Base-by-base conservation (phyloP, 495 filamentous ascomycete species). In the Xanthoparmelia taractica region DNA sequence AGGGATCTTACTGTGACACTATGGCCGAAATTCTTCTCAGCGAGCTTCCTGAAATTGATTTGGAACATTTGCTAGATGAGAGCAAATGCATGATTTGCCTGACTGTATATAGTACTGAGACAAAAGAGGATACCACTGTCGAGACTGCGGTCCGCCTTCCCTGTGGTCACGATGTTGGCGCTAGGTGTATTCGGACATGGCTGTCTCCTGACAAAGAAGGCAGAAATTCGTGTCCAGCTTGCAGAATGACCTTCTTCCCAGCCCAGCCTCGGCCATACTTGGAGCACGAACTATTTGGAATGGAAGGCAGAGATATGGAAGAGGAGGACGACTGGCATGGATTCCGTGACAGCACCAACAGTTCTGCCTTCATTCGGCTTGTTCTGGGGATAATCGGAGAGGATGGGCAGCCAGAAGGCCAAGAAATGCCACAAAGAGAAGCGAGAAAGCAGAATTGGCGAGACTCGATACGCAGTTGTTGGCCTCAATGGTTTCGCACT, bases 41-140 rank as follows among this genome's bases (percentile, higher is more conserved):
- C 25, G 17, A 5, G 10, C 45, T 60, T 15, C 59, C 43, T 1
- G 17, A 40, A 34, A 31, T 60, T 33, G 4, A 20, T 6, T 13
- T 8, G n/a, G 29, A n/a, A 6, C 13, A 29, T 5, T 4, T 60
- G 13, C 43, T 45, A 45, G 6, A 34, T 20, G 43, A 25, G 6
- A 38, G 31, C 29, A 23, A 37, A 37, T 60, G 58, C 58, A 33
- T 17, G 31, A 40, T 60, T n/a, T 60, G 58, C 43, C 43, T 25
- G n/a, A 43, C 50, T 10, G 27, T 36, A 29, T 60, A 52, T 34
- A 31, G 43, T 23, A 60, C 33, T 7, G 10, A 27, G 17, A 15
- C 17, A 18, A 12, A n/a, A 2, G 18, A 50, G 5, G 13, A n/a
- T 12, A 12, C 10, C 20, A n/a, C n/a, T 15, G 25, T 0, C 43